Evolutionary conservation across 2,329 filamentous ascomycete species (phyloP), one percentile per base, ranked within the genome.

Genomic region (Mycosphaerella arachidis): DNA sequence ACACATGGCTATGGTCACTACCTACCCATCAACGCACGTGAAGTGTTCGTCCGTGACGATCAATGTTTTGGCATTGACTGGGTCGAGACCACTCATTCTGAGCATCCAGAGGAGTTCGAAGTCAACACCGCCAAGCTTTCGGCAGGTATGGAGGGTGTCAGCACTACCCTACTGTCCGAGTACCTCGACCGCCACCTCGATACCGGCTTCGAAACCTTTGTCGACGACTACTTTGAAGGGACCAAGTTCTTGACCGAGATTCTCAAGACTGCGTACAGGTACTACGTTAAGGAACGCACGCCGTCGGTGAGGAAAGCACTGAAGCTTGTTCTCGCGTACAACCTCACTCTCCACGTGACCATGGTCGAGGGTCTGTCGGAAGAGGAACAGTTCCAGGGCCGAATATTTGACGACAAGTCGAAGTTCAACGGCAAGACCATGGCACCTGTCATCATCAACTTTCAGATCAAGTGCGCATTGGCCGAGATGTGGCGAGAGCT

Each of bases 381-480:
- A 13, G 91, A 96, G 71, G 86, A 91, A 64, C 78, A 81, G 27
- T 81, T 92, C 72, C 82, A 90, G 57, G 93, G 92, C 65, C 88
- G 90, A 78, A 93, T 97, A 65, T 86, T 93, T 55, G 90, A 94
- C 70, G 86, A 90, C 70, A 85, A 88, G 56, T 96, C 91, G 66
- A 94, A 91, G 74, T 97, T 89, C 81, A 88, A 84, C 69, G 92
- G 92, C 71, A 93, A 93, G 81, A 92, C 89, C 37, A 87, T 96
- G 64, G 93, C 93, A 16, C 93, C 93, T 12, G 92, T 97, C 73
- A 96, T 97, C 92, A 95, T 97, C 84, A 97, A 97, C 82, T 97
- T 97, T 85, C 91, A 97, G 80, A 92, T 97, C 81, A 97, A 97
- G 84, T 94, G 90, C 71, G 92, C 92, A 57, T 87, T 97, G 78